Conservation (phyloP, 2,329 filamentous ascomycete species). For the Drechslera avenae region DNA sequence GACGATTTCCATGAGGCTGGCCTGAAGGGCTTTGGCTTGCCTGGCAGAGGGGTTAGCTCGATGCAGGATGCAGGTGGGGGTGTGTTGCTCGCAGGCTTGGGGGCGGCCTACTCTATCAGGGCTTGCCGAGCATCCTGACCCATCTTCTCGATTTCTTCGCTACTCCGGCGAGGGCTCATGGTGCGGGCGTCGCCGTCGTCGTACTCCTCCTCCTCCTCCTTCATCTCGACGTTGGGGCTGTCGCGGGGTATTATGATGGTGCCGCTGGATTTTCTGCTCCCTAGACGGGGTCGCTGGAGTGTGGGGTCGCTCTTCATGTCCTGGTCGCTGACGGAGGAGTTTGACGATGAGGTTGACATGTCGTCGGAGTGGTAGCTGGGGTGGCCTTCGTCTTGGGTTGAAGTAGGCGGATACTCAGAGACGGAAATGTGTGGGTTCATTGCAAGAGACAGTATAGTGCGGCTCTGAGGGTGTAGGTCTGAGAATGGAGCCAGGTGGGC, state of each 20-base stretch:
- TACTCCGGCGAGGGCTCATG: slow-evolving; percentile 92
- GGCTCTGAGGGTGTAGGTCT: slow-evolving; percentile 24
- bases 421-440: slow-evolving; percentile 26
- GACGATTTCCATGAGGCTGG: slow-evolving; percentile 85
- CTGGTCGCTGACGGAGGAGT: slow-evolving; percentile 51
- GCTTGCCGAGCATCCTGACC: slow-evolving; percentile 77
- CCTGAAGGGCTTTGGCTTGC: slow-evolving; percentile 86
- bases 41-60: slow-evolving; percentile 54
- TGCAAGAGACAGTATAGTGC: slow-evolving; percentile 24
- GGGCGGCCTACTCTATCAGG: slow-evolving; percentile 59
- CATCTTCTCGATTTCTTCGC: slow-evolving; percentile 86
- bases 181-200: slow-evolving; percentile 87
- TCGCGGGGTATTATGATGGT: slow-evolving; percentile 83
- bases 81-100: too few species aligned
- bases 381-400: slow-evolving; percentile 29
- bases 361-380: slow-evolving; percentile 39
- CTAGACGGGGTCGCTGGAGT: slow-evolving; percentile 68
- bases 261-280: slow-evolving; percentile 77
- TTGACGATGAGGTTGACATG: slow-evolving; percentile 50
- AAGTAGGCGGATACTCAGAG: slow-evolving; percentile 34
- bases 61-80: slow-evolving; percentile 6
- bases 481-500: slow-evolving; percentile 18
- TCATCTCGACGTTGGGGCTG: slow-evolving; percentile 71
- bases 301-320: slow-evolving; percentile 50
- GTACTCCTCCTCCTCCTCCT: slow-evolving; percentile 75